Evolutionary conservation across 169 alveolate species (phyloP).

Genomic region (Toxoplasma gondii): DNA sequence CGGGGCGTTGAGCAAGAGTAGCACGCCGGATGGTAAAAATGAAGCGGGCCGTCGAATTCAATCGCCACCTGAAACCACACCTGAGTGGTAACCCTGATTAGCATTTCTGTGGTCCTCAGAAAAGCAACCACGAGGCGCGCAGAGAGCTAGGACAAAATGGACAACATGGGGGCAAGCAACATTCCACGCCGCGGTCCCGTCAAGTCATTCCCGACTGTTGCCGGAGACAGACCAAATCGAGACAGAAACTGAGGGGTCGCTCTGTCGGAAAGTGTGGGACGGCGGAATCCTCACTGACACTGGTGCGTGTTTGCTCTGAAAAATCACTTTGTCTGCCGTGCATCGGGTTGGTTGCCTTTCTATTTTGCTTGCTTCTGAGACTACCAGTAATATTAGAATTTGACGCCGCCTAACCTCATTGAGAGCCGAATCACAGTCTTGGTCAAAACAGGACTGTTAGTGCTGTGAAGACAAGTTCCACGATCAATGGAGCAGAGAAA

Average conservation of each 20-base stretch:
- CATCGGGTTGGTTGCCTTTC: too few species aligned
- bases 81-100: not conserved
- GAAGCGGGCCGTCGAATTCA: constrained; percentile 24
- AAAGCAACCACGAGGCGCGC: not conserved
- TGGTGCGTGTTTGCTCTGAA: not conserved
- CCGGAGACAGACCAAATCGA: not conserved
- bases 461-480: too few species aligned
- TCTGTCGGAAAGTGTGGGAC: not conserved
- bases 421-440: too few species aligned
- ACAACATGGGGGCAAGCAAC: too few species aligned
- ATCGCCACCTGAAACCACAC: constrained; percentile 8
- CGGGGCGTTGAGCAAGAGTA: not conserved
- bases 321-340: not conserved
- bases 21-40: constrained; percentile 16
- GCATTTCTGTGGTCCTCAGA: not conserved
- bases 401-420: too few species aligned
- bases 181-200: too few species aligned
- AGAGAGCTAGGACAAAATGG: too few species aligned
- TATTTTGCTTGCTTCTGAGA: too few species aligned
- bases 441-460: too few species aligned
- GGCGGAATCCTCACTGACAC: too few species aligned
- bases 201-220: not conserved
- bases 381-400: too few species aligned
- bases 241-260: not conserved
- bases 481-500: too few species aligned